A percentile compares a stretch with the other conserved stretches of the same genome.
phyloP scores from a whole-genome alignment of 2,329 filamentous ascomycete genomes.

The Diaporthe sp. region DNA sequence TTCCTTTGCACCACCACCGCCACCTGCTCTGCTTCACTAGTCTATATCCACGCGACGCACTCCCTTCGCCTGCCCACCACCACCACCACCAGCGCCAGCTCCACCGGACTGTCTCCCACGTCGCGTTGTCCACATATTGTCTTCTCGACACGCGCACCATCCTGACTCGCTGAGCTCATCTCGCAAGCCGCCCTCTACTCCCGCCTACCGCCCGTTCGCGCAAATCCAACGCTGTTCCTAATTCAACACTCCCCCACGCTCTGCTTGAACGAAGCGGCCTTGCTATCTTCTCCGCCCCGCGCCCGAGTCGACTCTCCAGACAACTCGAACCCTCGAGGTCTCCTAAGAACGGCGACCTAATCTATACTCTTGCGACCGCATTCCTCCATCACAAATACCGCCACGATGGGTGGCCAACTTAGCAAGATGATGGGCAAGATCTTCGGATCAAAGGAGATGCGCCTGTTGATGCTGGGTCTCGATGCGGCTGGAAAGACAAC shows the following conservation, averaged over 20 bases:
- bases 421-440: conserved; percentile 99
- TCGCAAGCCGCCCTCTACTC: background rate
- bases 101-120: background rate
- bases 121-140: background rate
- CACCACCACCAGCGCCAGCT: background rate
- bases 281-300: background rate
- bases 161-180: conserved; percentile 14
- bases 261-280: background rate
- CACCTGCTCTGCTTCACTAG: background rate
- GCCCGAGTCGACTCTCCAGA: background rate
- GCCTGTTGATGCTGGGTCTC: conserved; percentile 96
- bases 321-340: conserved; percentile 14
- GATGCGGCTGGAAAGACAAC: conserved; percentile 99
- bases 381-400: conserved; percentile 37
- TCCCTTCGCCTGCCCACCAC: conserved; percentile 11
- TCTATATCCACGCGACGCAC: conserved; percentile 12
- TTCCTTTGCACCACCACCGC: conserved; percentile 21
- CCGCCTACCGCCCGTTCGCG: conserved; percentile 8
- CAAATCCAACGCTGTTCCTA: background rate
- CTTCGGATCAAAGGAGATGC: conserved; percentile 99
- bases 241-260: background rate
- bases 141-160: conserved; percentile 7
- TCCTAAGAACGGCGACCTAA: background rate
- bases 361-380: background rate
- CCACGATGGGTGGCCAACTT: conserved; percentile 89